Base-by-base conservation (phyloP, 345 rosid species). In the Zanthoxylum bungeanum region DNA sequence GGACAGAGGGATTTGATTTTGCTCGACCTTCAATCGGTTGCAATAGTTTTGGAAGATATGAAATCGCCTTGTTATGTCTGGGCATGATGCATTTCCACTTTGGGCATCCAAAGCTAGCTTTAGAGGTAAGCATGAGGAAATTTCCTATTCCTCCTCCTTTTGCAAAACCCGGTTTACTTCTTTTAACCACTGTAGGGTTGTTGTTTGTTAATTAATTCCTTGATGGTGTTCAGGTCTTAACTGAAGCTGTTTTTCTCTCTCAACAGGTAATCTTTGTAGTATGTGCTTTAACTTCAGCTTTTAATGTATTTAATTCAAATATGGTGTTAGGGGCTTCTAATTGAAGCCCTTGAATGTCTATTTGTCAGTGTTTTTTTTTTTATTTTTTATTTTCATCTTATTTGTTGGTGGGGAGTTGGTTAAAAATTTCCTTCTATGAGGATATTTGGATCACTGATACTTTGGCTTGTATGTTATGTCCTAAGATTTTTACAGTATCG, bases 1-100 rank as follows among this genome's bases (percentile, higher is more conserved):
- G 98, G 88, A 82, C 76, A 33, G 99, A 92, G 85, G 98, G 97
- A 85, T 80, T 87, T 77, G 99, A 95, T 76, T 80, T 83, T 73
- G 82, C 78, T 77, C 81, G 87, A 36, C 74, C 88, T 72, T 79
- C 94, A 73, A 69, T 83, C 73, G 88, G 78, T 25, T 83, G 80
- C 55, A 88, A 77, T 80, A 77, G 73, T 75, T 73, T 74, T 46
- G 98, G 89, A 83, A 85, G 97, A 80, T 91, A 84, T 67, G 97
- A 91, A 85, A 83, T 87, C 80, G 97, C 86, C 70, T 82, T 89
- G 79, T 82, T 95, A 74, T 92, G 91, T 85, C 71, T 89, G 73
- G 99, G 98, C 77, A 88, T 92, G 97, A 79, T 91, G 93, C 98
- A 95, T 81, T 91, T 88, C 76, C 95, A 89, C 85, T 89, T 91